Evolutionary conservation across 2,329 filamentous ascomycete genomes (phyloP), one percentile per base, ranked within the genome.

Genomic region (Camptophora hylomeconis): DNA sequence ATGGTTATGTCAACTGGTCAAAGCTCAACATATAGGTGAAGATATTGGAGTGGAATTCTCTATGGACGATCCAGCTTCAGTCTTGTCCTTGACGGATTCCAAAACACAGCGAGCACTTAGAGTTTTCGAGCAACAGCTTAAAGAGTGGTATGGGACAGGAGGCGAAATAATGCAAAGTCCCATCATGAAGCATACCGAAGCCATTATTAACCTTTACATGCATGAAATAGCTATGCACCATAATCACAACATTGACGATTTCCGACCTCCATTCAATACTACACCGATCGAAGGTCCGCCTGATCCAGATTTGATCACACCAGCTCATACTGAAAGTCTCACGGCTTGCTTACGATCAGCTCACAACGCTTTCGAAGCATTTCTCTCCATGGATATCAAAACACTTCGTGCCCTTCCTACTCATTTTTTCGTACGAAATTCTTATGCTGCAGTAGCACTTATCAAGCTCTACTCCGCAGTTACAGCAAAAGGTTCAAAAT

Each of bases 401-500:
- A 61, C 59, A 21, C 60, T 81, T 21, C 70, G 74, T 30, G 75
- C 66, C 31, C 50, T 83, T 7, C 78, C 80, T 11, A 75, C 79
- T 3, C 75, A 79, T 45, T 72, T 70, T 48, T 74, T 80, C 43
- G 76, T 80, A 10, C 71, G 79, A 16, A 70, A 81, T 11, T 71
- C 76, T 7, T 82, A 81, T 46, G 73, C 72, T 5, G 65, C 75
- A 2, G 74, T 83, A 12, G 70, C 80, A 17, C 58, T 83, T 20
- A 76, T 81, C 48, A 83, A 82, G 51, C 67, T 84, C 37, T 77
- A 76, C 52, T 75, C 79, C 27, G 70, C 74, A 6, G 72, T 75
- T 3, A 68, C 69, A 2, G 65, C 67, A 9, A 67, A 74, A 1
- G 65, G 67, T 21, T 75, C 70, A 10, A 73, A 76, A 41, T 64